Base-by-base conservation (phyloP, 2,329 filamentous ascomycete genomes). In the Coniella vitis region DNA sequence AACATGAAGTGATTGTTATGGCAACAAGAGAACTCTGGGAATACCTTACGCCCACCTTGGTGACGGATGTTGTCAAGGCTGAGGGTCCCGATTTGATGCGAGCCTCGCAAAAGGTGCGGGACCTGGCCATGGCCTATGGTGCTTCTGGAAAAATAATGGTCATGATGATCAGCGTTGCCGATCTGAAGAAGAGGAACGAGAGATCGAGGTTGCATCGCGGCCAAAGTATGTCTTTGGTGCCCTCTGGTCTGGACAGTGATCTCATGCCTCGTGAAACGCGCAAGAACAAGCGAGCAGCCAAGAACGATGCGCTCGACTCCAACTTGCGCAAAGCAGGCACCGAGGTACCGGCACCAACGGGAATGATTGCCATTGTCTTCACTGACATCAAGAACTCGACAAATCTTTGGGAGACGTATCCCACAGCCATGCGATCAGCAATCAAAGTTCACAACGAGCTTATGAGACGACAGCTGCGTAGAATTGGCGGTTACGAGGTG, bases 361-460 rank as follows among this genome's bases (percentile, higher is more conserved):
- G 91, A 40, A 88, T 95, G 60, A 82, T 97, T 42, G 87, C 89
- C 37, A 89, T 98, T 61, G 90, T 95, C 43, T 98, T 98, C 65
- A 98, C 93, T 0, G 93, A 98, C 70, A 98, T 98, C 76, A 97
- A 97, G 74, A 95, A 91, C 69, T 97, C 91, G 20, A 98, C 93
- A 1, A 83, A 87, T 35, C 73, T 98, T 7, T 98, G 93, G 93
- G 93, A 98, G 67, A 90, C 89, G 47, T 94, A 91, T 63, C 89
- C 90, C 1, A 86, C 86, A 53, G 90, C 93, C 17, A 98, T 98
- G 93, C 81, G 91, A 59, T 91, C 90, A 13, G 90, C 90, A 16
- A 98, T 98, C 69, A 94, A 91, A 67, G 84, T 95, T 57, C 93
- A 98, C 74, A 98, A 98, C 65, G 90, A 95, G 60, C 81, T 96